Evolutionary conservation across 2,329 filamentous ascomycete species (phyloP).

Genomic region (Epicoccum nigrum): DNA sequence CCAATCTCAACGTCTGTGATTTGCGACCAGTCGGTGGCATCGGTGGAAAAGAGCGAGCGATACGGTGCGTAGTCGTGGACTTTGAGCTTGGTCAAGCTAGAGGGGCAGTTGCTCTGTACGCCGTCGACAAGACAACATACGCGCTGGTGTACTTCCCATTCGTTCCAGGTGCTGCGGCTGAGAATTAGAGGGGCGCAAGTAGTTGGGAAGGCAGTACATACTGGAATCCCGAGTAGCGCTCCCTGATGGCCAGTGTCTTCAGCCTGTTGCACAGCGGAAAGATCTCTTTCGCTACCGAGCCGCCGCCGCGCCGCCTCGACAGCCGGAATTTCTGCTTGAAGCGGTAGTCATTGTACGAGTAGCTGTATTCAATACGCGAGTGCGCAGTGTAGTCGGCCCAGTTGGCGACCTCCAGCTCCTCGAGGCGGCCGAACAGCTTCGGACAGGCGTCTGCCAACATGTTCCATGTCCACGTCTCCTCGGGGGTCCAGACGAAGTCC

Average conservation of each 20-base stretch:
- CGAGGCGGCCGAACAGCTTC: constrained; percentile 37
- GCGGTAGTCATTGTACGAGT: constrained; percentile 45
- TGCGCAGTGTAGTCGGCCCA: constrained; percentile 48
- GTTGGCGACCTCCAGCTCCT: constrained; percentile 45
- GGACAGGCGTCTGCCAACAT: constrained; percentile 41
- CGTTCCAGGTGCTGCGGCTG: constrained; percentile 39
- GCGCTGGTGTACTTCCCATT: constrained; percentile 47
- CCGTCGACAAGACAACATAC: constrained; percentile 46
- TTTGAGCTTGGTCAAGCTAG: constrained; percentile 40
- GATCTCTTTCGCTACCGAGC: constrained; percentile 42
- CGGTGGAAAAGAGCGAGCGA: constrained; percentile 42
- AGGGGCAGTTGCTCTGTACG: constrained; percentile 37
- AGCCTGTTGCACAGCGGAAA: constrained; percentile 41
- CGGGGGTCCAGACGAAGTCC: constrained; percentile 47
- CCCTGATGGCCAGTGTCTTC: constrained; percentile 42
- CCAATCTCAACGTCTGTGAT: constrained; percentile 42
- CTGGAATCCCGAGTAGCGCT: constrained; percentile 43
- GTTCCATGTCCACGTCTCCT: constrained; percentile 47
- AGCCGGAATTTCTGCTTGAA: constrained; percentile 45
- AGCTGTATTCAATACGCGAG: constrained; percentile 46
- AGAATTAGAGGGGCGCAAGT: constrained; percentile 11
- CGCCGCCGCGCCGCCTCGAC: constrained; percentile 42
- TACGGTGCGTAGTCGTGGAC: constrained; percentile 46
- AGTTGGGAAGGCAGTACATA: constrained; percentile 2
- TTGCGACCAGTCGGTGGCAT: constrained; percentile 38